A percentile compares a stretch with the other conserved stretches of the same genome.
These are phyloP conservation scores for Encephalitozoon hellem DNA, from an alignment of 371 early-diverging fungal genomes.

Conservation along the genomic window DNA sequence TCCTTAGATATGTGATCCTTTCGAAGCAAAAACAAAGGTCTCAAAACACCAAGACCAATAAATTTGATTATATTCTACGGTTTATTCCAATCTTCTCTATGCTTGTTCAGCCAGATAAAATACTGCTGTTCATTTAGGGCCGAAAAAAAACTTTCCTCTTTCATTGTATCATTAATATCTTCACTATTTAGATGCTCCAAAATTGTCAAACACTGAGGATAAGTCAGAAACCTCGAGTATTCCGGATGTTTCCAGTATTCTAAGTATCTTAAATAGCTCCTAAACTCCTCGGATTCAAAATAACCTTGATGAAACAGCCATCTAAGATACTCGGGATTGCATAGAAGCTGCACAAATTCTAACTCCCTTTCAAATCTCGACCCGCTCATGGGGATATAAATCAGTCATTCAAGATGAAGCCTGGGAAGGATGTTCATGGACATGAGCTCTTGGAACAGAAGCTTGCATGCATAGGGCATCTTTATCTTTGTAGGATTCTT, in stretches of 20 bases:
- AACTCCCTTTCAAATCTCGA: conserved; percentile 56
- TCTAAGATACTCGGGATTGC: conserved; percentile 60
- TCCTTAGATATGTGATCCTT: neutral
- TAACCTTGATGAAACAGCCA: conserved; percentile 56
- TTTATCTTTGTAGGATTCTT: conserved; percentile 74
- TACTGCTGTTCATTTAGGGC: conserved; percentile 25
- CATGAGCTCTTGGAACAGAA: conserved; percentile 80
- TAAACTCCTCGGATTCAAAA: conserved; percentile 53
- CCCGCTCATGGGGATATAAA: conserved; percentile 22
- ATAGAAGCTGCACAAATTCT: conserved; percentile 61
- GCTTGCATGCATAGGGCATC: conserved; percentile 77
- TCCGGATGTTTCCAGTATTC: conserved; percentile 53
- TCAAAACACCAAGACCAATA: neutral
- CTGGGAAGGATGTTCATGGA: conserved; percentile 88
- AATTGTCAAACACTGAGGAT: conserved; percentile 58
- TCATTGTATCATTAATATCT: conserved; percentile 29
- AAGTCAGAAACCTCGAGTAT: conserved; percentile 53
- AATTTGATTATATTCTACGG: neutral
- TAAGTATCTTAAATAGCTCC: conserved; percentile 51
- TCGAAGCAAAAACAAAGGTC: neutral
- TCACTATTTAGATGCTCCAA: conserved; percentile 49
- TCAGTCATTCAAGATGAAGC: conserved; percentile 45
- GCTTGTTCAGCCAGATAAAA: conserved; percentile 22
- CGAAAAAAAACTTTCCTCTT: conserved; percentile 29
- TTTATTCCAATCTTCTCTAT: conserved; percentile 6